Evolutionary conservation across 495 filamentous ascomycete species (phyloP), one percentile per base, ranked within the genome.

Genomic region (Cercophora sp.): DNA sequence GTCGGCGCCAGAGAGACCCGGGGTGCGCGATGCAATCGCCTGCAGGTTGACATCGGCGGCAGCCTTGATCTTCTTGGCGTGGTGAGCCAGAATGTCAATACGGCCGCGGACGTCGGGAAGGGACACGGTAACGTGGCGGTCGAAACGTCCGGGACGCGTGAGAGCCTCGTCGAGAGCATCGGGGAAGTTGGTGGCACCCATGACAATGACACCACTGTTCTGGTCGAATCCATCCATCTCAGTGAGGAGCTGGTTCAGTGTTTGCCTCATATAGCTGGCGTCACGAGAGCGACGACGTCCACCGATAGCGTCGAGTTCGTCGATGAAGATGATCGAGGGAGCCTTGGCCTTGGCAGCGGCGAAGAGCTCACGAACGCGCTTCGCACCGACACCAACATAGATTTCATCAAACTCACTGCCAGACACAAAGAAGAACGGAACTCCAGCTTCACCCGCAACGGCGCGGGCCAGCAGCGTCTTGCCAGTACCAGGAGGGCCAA

Each of bases 361-460:
- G 72, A 98, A 98, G n/a, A 98, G 81, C 51, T 98, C 93, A 39
- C 93, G 89, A 36, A 98, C 93, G 64, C 93, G 89, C 75, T 97
- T 97, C 41, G 93, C 93, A 60, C 93, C 93, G 47, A 98, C 94
- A 60, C 93, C 93, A 20, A 98, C 94, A 61, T 96, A 98, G 34
- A 98, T 87, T 68, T 98, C 93, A 62, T 98, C 93, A 64, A 98
- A 98, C 67, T 98, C 94, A 51, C 87, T 91, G 23, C 93, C 93
- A 58, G 94, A 97, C 92, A 98, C 96, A 79, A 93, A 97, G 79
- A 96, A 98, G 80, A 96, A 97, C 1, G 93, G 93, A 18, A 97
- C 94, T 52, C 93, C 93, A 36, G 93, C 90, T 74, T 98, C 93
- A 23, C 93, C 93, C 48, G 93, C 93, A 45, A 98, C 93, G 9